A percentile compares a stretch with the other conserved stretches of the same genome.
Conservation (phyloP, 164 flowering plant genomes). For the Annona squamosa region DNA sequence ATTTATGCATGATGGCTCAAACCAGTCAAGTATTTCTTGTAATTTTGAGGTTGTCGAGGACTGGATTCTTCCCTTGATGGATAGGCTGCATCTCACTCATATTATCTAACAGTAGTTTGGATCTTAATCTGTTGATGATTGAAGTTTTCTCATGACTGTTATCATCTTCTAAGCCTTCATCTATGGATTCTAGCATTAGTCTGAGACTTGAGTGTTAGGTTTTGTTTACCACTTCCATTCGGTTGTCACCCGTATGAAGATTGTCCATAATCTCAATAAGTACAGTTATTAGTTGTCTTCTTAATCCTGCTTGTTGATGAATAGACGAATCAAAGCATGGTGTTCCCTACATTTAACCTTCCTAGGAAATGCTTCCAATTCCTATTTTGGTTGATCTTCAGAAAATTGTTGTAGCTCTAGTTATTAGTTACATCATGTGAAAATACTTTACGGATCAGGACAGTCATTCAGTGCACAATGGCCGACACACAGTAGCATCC, state of each 20-base stretch:
- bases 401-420: background rate
- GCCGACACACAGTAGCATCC: too few relatives aligned
- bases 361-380: background rate
- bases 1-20: too few relatives aligned
- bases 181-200: too few relatives aligned
- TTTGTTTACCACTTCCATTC: background rate
- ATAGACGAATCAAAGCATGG: background rate
- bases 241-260: background rate
- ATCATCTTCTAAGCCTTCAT: background rate
- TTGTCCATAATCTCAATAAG: background rate
- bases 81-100: background rate
- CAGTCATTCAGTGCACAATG: too few relatives aligned
- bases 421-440: too few relatives aligned
- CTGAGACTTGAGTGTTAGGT: background rate
- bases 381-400: background rate
- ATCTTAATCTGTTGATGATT: background rate
- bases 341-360: background rate
- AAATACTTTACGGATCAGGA: too few relatives aligned
- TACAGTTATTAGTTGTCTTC: background rate
- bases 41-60: background rate
- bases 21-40: too few relatives aligned
- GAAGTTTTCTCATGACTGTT: too few relatives aligned
- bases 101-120: background rate
- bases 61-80: background rate
- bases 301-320: background rate